Percentiles rank a stretch among this genome's conserved stretches.
These are phyloP conservation scores for Simplicillium sp. DNA, from an alignment of 2,329 filamentous ascomycete genomes.

Conservation along the genomic window DNA sequence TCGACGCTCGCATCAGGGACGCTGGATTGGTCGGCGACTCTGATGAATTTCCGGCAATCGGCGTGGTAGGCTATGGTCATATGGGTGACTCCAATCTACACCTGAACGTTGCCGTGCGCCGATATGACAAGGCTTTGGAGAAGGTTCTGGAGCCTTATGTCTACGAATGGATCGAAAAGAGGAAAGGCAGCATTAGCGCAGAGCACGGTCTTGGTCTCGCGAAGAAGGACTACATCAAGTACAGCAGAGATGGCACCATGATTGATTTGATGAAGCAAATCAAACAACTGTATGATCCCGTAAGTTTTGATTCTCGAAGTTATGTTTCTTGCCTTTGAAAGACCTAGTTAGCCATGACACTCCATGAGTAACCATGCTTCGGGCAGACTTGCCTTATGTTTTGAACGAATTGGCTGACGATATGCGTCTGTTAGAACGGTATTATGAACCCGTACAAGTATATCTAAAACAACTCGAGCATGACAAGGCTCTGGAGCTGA, in stretches of 20 bases:
- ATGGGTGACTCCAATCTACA: slow-evolving; percentile 98
- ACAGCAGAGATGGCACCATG: slow-evolving; percentile 83
- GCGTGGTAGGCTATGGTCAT: slow-evolving; percentile 93
- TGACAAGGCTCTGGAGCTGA: neutral
- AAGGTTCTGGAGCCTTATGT: slow-evolving; percentile 85
- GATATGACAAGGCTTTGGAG: slow-evolving; percentile 83
- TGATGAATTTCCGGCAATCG: slow-evolving; percentile 68
- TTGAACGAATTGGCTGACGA: no score
- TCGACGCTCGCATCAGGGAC: slow-evolving; percentile 58
- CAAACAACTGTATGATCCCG: slow-evolving; percentile 89
- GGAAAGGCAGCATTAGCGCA: slow-evolving; percentile 88
- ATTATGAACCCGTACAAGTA: slow-evolving; percentile 99
- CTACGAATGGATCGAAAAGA: slow-evolving; percentile 90
- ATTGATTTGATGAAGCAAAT: slow-evolving; percentile 89
- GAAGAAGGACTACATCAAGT: slow-evolving; percentile 93
- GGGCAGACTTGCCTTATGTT: neutral
- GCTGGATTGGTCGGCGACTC: slow-evolving; percentile 71
- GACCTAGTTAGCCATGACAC: neutral
- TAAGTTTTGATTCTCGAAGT: slow-evolving; percentile 37
- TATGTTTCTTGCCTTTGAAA: neutral
- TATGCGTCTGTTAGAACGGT: slow-evolving; percentile 55
- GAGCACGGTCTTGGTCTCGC: slow-evolving; percentile 91
- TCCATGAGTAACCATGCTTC: slow-evolving; percentile 8
- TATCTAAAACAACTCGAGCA: slow-evolving; percentile 37
- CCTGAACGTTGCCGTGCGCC: slow-evolving; percentile 74